Conservation (phyloP, 352 stramenopile species). For the Globisporangium megalacanthum region DNA sequence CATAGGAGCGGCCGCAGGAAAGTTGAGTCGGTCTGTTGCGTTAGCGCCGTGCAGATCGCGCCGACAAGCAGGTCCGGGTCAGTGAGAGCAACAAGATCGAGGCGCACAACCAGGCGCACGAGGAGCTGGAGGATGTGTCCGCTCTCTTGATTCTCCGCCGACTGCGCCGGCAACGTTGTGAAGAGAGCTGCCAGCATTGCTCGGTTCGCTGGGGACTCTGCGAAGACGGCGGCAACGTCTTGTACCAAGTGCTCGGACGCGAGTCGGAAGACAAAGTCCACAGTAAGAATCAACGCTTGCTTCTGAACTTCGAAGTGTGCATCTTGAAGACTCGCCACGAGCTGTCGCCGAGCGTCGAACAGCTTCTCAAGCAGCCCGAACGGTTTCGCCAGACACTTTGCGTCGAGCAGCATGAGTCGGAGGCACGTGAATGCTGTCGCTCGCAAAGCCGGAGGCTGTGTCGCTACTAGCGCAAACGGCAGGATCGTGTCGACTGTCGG, state of each 20-base stretch:
- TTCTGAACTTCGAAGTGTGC: conserved; percentile 10
- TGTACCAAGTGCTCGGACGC: conserved; percentile 1
- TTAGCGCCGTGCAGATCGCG: conserved; percentile 23
- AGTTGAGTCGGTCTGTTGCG: conserved; percentile 19
- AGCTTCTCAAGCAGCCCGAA: conserved; percentile 10
- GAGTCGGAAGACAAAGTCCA: conserved; percentile 12
- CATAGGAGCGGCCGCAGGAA: conserved; percentile 24
- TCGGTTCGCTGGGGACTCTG: conserved; percentile 6
- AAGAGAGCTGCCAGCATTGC: conserved; percentile 10
- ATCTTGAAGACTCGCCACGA: conserved; percentile 6
- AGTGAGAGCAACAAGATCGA: conserved; percentile 22
- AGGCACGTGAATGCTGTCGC: conserved; percentile 11
- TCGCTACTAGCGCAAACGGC: neutral
- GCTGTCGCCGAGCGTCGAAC: conserved; percentile 1
- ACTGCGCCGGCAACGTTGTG: neutral
- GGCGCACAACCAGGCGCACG: conserved; percentile 20
- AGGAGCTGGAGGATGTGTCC: conserved; percentile 25
- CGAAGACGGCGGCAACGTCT: conserved; percentile 9
- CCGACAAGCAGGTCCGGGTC: conserved; percentile 22
- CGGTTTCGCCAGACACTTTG: conserved; percentile 6
- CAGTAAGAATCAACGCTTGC: conserved; percentile 10
- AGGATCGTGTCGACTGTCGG: conserved; percentile 2
- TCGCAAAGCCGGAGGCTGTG: neutral
- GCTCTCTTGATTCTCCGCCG: conserved; percentile 10
- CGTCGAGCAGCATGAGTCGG: conserved; percentile 10